phyloP scores from a whole-genome alignment of 2,329 filamentous ascomycete genomes.

The Spiromastix sp. region DNA sequence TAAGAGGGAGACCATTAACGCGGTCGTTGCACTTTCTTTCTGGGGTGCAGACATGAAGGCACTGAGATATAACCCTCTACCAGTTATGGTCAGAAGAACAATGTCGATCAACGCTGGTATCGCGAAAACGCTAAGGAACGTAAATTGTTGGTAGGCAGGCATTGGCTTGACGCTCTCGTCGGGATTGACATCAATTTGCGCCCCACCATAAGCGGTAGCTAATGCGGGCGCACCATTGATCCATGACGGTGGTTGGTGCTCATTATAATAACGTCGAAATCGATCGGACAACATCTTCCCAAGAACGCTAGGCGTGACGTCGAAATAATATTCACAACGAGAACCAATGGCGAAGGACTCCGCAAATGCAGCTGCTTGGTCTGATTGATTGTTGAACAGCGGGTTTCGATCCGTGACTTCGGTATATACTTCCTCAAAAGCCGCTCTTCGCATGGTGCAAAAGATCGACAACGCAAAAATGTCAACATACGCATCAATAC shows the following conservation, averaged over 20 bases:
- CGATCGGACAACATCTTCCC: slow-evolving; percentile 33
- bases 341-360: slow-evolving; percentile 55
- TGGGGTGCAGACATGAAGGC: slow-evolving; percentile 42
- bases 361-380: slow-evolving; percentile 54
- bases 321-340: slow-evolving; percentile 53
- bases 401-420: slow-evolving; percentile 54
- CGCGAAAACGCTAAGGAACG: slow-evolving; percentile 52
- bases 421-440: slow-evolving; percentile 52
- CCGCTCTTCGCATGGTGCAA: slow-evolving; percentile 45
- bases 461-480: slow-evolving; percentile 49
- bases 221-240: slow-evolving; percentile 40
- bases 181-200: slow-evolving; percentile 43
- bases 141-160: slow-evolving; percentile 41
- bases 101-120: slow-evolving; percentile 54
- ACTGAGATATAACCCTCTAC: slow-evolving; percentile 52
- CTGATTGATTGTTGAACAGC: slow-evolving; percentile 49
- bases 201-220: slow-evolving; percentile 42
- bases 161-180: slow-evolving; percentile 34
- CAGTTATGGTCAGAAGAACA: slow-evolving; percentile 46
- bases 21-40: slow-evolving; percentile 45
- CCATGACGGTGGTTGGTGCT: slow-evolving; percentile 40
- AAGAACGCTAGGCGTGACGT: slow-evolving; percentile 41
- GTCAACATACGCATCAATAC: slow-evolving; percentile 40
- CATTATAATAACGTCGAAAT: slow-evolving; percentile 35
- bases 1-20: slow-evolving; percentile 48